Percentiles rank a stretch among this genome's conserved stretches.
phyloP scores from a whole-genome alignment of 768 basidiomycete species.

The Termitomyces sp. region DNA sequence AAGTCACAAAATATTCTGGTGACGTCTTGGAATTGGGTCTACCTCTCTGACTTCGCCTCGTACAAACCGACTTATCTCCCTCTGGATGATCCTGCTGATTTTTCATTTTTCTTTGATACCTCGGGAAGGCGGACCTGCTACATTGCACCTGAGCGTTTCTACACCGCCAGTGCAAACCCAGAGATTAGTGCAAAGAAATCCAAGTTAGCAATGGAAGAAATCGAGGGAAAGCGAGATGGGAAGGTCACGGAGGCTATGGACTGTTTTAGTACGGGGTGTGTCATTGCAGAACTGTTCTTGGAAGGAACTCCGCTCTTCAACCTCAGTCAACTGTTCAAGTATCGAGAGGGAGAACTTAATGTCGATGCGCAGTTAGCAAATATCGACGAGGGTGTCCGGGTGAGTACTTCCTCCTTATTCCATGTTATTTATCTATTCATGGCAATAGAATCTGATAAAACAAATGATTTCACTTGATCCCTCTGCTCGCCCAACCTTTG shows the following conservation, averaged over 20 bases:
- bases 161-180: slow-evolving; percentile 63
- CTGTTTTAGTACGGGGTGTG: slow-evolving; percentile 92
- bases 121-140: slow-evolving; percentile 93
- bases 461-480: slow-evolving; percentile 90
- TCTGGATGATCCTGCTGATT: slow-evolving; percentile 94
- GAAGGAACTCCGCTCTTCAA: slow-evolving; percentile 94
- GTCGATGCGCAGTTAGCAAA: slow-evolving; percentile 67
- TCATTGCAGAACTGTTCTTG: slow-evolving; percentile 92
- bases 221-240: slow-evolving; percentile 68
- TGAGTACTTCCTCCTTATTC: slow-evolving; percentile 34
- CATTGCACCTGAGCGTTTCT: slow-evolving; percentile 95
- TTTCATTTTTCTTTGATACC: slow-evolving; percentile 97
- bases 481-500: slow-evolving; percentile 73
- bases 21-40: slow-evolving; percentile 94
- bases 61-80: slow-evolving; percentile 97
- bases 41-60: slow-evolving; percentile 91
- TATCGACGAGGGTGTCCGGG: slow-evolving; percentile 77
- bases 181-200: slow-evolving; percentile 70
- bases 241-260: slow-evolving; percentile 96
- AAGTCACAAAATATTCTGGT: slow-evolving; percentile 97
- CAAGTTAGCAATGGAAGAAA: slow-evolving; percentile 46
- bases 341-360: slow-evolving; percentile 78
- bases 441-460: slow-evolving; percentile 72
- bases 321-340: slow-evolving; percentile 93
- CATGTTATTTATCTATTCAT: slow-evolving; percentile 18